Base-by-base conservation (phyloP, 179 eudicot genomes). In the Amaranthus tricolor region DNA sequence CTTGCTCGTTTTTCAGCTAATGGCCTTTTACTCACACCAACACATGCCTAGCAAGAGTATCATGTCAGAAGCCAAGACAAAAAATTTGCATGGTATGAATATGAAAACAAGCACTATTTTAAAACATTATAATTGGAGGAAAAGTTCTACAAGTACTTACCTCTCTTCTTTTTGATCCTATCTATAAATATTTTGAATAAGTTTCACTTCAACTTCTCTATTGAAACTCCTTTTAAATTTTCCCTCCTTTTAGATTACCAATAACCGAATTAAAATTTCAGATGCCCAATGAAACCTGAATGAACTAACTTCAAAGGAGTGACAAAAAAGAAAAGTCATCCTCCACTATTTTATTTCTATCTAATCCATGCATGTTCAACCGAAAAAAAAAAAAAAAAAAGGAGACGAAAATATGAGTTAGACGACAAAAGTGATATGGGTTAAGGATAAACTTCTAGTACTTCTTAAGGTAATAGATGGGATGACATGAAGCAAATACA, bases 1-100 rank as follows among this genome's bases (percentile, higher is more conserved):
- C 87, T 89, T 24, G 86, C 87, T 88, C 97, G 80, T 80, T 95
- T 95, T 76, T 74, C 93, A 74, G 87, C 68, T 71, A 73, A 64
- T n/a, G 78, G 83, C 59, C 74, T 64, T 86, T 83, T 87, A 74
- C 82, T 60, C 68, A 74, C 64, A 73, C 77, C 72, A 57, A 78
- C 72, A 74, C 91, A 88, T 49, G 87, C 93, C 99, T 95, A 87
- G 15, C 55, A 70, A 66, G 56, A 19, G 69, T 9, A 71, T 17
- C 51, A 72, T 40, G 77, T 67, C 77, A 77, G 17, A 67, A 58
- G 58, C 71, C n/a, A 66, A 60, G 24, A 65, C 14, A 10, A 49
- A 6, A 19, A 11, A 48, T 24, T 20, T 50, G 13, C 5, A 55
- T n/a, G 44, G 57, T 51, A 68, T 24, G 10, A 24, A 11, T 58